Evolutionary conservation across 768 basidiomycete species (phyloP), one percentile per base, ranked within the genome.

Genomic region (Trametes villosa): DNA sequence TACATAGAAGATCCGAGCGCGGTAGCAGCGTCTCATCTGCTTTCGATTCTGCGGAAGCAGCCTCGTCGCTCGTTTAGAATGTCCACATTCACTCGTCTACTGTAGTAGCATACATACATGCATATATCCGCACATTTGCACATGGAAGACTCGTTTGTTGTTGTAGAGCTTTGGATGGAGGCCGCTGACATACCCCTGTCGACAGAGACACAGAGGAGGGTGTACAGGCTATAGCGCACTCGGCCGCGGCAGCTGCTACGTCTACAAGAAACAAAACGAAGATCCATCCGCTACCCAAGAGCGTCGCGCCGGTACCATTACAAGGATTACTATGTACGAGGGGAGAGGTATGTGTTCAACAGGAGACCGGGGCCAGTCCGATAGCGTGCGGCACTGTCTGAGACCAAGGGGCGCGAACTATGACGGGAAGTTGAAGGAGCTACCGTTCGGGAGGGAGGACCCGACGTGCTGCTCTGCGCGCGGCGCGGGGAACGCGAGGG

Each of bases 401-500:
- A 30, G 12, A 8, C 27, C 27, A 17, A 6, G 27, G 8, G 46
- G 27, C 8, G 8, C 27, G 15, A 8, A 15, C 46, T 48, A 61
- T 27, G 53, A 56, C 22, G 53, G 48, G 49, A 56, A 56, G 20
- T 30, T 51, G 48, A 61, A 56, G 22, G 60, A 55, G 48, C 33
- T n/a, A 26, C 41, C 40, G 29, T 22, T 48, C 9, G 59, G 42
- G 9, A 57, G n/a, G 17, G 47, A 49, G 3, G 56, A 49, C 20
- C 56, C 47, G 36, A 57, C 56, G 7, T 50, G 60, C 54, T 61
- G 60, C 54, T 61, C 60, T 15, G 54, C 31, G 3, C 60, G 53
- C 7, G 53, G 38, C 20, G 56, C 29, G 13, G 22, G 47, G 30
- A 47, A 62, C 13, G 33, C 9, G 15, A 62, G 50, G 0, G 61